phyloP scores from a whole-genome alignment of 495 filamentous ascomycete species.

The Pyrenopolyporus hunteri region DNA sequence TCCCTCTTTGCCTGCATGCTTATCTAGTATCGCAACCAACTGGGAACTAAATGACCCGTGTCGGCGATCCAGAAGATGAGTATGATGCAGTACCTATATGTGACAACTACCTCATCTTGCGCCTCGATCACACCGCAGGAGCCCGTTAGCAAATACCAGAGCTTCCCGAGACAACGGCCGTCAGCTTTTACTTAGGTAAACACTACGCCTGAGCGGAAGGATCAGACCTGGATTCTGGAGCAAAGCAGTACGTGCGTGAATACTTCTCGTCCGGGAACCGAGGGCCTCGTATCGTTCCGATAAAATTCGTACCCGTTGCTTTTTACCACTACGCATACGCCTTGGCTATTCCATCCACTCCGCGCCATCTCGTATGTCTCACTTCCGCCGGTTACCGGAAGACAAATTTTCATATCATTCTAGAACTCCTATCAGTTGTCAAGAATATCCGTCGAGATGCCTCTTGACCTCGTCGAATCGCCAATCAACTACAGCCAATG shows the following conservation, averaged over 20 bases:
- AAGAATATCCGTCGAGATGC: neutral
- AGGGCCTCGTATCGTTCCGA: neutral
- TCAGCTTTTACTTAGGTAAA: constrained; percentile 20
- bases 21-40: no score
- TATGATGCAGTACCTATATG: neutral
- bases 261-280: neutral
- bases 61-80: no score
- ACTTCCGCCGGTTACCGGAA: neutral
- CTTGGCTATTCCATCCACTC: neutral
- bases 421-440: neutral
- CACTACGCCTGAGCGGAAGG: neutral
- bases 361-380: constrained; percentile 1
- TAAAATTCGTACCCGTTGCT: neutral
- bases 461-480: constrained; percentile 3
- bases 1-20: no score
- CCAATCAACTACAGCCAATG: neutral
- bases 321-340: neutral
- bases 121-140: constrained; percentile 21
- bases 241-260: neutral
- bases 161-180: constrained; percentile 22
- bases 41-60: no score
- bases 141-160: constrained; percentile 20
- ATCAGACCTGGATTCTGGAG: neutral
- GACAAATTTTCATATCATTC: constrained; percentile 4
- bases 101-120: constrained; percentile 5